Percentiles rank a stretch among this genome's conserved stretches.
phyloP scores from a whole-genome alignment of 2,329 filamentous ascomycete species.

The Aspergillus alliaceus region DNA sequence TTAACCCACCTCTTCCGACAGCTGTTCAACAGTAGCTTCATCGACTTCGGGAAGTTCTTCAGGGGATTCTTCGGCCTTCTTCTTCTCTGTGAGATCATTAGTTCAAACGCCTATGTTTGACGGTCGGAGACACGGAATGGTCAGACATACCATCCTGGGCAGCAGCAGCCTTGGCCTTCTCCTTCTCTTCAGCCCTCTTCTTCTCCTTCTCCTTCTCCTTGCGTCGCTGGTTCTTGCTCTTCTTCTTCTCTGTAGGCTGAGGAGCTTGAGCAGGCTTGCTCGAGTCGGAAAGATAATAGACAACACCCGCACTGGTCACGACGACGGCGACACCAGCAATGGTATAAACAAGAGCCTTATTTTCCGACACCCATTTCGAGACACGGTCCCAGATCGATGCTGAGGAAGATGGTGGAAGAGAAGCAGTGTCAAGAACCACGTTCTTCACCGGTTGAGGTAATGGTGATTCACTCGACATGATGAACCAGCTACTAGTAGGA shows the following conservation, averaged over 20 bases:
- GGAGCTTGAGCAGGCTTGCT: constrained; percentile 42
- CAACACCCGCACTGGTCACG: constrained; percentile 83
- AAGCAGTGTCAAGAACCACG: constrained; percentile 42
- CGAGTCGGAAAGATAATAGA: constrained; percentile 78
- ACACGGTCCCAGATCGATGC: constrained; percentile 85
- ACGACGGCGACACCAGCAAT: constrained; percentile 92
- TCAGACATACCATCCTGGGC: constrained; percentile 37
- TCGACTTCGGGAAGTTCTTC: constrained; percentile 69
- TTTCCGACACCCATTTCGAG: constrained; percentile 88
- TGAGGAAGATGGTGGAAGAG: constrained; percentile 50
- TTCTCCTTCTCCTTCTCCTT: constrained; percentile 62
- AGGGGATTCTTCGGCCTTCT: constrained; percentile 50
- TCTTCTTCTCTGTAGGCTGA: constrained; percentile 57
- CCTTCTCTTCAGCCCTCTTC: constrained; percentile 51
- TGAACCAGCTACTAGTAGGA: constrained; percentile 29
- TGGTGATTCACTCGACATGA: constrained; percentile 42
- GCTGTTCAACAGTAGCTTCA: constrained; percentile 47
- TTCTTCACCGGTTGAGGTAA: constrained; percentile 37
- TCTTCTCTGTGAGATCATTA: constrained; percentile 27
- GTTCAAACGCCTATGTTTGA: constrained; percentile 22
- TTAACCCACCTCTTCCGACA: constrained; percentile 47
- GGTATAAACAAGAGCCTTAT: constrained; percentile 94
- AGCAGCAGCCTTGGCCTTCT: constrained; percentile 53
- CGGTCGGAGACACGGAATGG: constrained; percentile 36
- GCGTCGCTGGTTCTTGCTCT: constrained; percentile 86